Evolutionary conservation across 2,329 filamentous ascomycete genomes (phyloP).

Genomic region (Xenoacremonium recifei): DNA sequence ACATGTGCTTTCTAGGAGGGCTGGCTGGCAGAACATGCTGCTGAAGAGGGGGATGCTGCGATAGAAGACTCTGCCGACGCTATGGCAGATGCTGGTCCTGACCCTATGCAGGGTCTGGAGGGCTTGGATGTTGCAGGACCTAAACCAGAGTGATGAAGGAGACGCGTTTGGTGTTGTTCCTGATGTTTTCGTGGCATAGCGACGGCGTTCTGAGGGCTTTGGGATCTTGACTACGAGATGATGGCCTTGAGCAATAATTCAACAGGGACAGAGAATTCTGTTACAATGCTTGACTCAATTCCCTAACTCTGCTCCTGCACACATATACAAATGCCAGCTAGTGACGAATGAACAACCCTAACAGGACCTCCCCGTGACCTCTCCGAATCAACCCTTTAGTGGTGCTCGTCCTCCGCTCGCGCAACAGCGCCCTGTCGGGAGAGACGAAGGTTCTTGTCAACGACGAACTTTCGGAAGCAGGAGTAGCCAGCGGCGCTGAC

Average conservation of each 20-base stretch:
- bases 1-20: slow-evolving; percentile 64
- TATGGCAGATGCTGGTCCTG: slow-evolving; percentile 56
- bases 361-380: slow-evolving; percentile 10
- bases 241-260: slow-evolving; percentile 22
- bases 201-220: slow-evolving; percentile 40
- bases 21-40: slow-evolving; percentile 86
- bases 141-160: slow-evolving; percentile 61
- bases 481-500: slow-evolving; percentile 81
- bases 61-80: slow-evolving; percentile 16
- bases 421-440: slow-evolving; percentile 61
- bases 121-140: slow-evolving; percentile 92
- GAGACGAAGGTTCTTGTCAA: slow-evolving; percentile 92
- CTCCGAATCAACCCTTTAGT: slow-evolving; percentile 18
- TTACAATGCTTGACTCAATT: slow-evolving; percentile 22
- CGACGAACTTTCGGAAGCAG: slow-evolving; percentile 73
- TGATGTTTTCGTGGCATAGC: slow-evolving; percentile 39
- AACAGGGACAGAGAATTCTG: slow-evolving; percentile 16
- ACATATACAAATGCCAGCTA: slow-evolving; percentile 24
- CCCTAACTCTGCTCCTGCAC: slow-evolving; percentile 21
- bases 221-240: slow-evolving; percentile 20
- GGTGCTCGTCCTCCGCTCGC: slow-evolving; percentile 36
- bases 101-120: slow-evolving; percentile 96
- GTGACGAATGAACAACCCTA: slow-evolving; percentile 18
- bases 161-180: slow-evolving; percentile 2
- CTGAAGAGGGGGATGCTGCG: slow-evolving; percentile 77